Evolutionary conservation across 352 stramenopile species (phyloP).

Genomic region (Phytophthora ohioensis): DNA sequence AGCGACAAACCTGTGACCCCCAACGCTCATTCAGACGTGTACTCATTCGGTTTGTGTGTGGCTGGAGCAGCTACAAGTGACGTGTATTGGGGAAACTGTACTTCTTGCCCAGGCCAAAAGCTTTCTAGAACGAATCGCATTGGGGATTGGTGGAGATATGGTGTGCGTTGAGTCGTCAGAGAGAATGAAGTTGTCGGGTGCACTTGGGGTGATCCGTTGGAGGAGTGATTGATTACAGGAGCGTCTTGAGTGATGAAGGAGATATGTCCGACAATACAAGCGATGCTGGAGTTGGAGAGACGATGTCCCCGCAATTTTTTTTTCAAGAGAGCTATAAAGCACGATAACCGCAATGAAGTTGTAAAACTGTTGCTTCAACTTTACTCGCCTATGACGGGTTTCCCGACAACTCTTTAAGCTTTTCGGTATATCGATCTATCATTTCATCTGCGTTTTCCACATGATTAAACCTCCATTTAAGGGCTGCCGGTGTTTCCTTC

Average conservation of each 20-base stretch:
- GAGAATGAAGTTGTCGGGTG: slow-evolving; percentile 19
- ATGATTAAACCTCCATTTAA: too few species aligned
- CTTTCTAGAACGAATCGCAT: slow-evolving; percentile 17
- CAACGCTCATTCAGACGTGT: slow-evolving; percentile 25
- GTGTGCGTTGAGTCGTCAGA: slow-evolving; percentile 22
- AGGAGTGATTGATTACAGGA: slow-evolving; percentile 19
- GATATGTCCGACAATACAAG: background rate
- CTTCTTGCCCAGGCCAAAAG: slow-evolving; percentile 18
- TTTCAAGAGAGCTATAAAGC: too few species aligned
- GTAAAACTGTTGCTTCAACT: too few species aligned
- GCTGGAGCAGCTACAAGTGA: slow-evolving; percentile 19
- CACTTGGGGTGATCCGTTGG: slow-evolving; percentile 15
- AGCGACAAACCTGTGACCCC: slow-evolving; percentile 14
- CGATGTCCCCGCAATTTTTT: too few species aligned
- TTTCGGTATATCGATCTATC: too few species aligned
- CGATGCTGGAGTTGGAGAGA: background rate
- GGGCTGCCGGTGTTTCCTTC: background rate
- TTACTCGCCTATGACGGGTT: too few species aligned
- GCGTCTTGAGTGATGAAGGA: slow-evolving; percentile 1
- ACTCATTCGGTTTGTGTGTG: slow-evolving; percentile 32
- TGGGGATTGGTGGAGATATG: slow-evolving; percentile 16
- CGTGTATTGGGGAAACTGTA: slow-evolving; percentile 11
- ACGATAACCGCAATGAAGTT: too few species aligned
- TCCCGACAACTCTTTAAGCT: too few species aligned
- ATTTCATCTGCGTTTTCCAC: too few species aligned